These are phyloP conservation scores for Pseudogymnoascus destructans DNA, from an alignment of 2,329 filamentous ascomycete genomes.

Conservation along the genomic window DNA sequence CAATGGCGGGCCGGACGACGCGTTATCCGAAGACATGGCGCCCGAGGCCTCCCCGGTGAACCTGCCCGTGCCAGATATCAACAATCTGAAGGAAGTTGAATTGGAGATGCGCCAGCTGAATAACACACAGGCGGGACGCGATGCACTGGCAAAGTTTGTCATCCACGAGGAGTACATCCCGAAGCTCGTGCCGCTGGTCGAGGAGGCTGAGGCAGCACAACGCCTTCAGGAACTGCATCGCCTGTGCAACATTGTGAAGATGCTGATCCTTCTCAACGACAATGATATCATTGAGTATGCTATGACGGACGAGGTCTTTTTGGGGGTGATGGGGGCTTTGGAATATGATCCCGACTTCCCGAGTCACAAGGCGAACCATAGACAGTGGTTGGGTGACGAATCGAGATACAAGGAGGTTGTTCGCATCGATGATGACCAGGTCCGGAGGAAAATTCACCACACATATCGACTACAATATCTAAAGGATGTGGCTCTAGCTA, in stretches of 20 bases:
- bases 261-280: constrained; percentile 86
- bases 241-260: constrained; percentile 97
- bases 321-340: constrained; percentile 86
- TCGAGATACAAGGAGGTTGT: constrained; percentile 95
- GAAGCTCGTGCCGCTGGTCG: constrained; percentile 74
- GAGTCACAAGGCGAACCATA: constrained; percentile 92
- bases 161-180: constrained; percentile 75
- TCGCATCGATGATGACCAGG: constrained; percentile 67
- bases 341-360: constrained; percentile 99
- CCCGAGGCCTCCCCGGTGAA: constrained; percentile 61
- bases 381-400: constrained; percentile 79
- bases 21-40: constrained; percentile 70
- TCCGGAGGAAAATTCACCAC: constrained; percentile 85
- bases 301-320: constrained; percentile 75
- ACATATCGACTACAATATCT: constrained; percentile 93
- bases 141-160: constrained; percentile 77
- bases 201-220: constrained; percentile 83
- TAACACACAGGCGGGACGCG: constrained; percentile 60
- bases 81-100: constrained; percentile 74
- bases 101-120: constrained; percentile 69
- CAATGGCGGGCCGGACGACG: constrained; percentile 61
- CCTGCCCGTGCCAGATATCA: constrained; percentile 68
- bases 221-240: constrained; percentile 75
- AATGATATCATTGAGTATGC: constrained; percentile 88
- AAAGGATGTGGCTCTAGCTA: constrained; percentile 93